Evolutionary conservation across 345 rosid species (phyloP).

Genomic region (Xanthoceras sorbifolium): DNA sequence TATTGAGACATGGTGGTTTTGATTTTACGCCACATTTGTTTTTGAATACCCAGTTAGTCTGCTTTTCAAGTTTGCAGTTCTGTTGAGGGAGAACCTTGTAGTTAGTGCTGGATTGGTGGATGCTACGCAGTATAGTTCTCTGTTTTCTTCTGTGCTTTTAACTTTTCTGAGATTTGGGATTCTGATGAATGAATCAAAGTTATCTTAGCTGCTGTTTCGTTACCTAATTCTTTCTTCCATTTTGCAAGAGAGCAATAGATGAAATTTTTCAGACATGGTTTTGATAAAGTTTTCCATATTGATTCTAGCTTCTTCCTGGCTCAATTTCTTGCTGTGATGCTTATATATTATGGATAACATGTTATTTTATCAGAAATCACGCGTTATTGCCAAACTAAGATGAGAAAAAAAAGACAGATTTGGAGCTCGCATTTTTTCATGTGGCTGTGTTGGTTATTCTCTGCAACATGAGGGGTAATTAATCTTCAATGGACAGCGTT

Average conservation of each 20-base stretch:
- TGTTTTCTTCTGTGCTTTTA: not conserved
- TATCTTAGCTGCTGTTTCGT: constrained; percentile 3
- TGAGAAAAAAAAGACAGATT: not conserved
- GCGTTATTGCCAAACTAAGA: not conserved
- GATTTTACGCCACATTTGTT: not conserved
- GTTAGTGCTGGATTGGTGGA: constrained; percentile 7
- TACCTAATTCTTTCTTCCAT: not conserved
- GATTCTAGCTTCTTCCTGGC: not conserved
- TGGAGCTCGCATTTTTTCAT: not conserved
- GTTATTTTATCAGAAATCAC: not conserved
- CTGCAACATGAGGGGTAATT: not conserved
- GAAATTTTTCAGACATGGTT: not conserved
- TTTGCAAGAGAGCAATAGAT: not conserved
- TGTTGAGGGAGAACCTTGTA: not conserved
- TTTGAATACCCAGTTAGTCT: not conserved
- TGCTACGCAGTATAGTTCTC: constrained; percentile 9
- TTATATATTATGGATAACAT: not conserved
- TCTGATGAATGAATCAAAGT: constrained; percentile 4
- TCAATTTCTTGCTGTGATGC: not conserved
- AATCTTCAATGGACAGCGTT: not conserved
- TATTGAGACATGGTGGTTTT: constrained; percentile 19
- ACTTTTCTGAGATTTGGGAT: constrained; percentile 4
- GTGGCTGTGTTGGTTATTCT: not conserved
- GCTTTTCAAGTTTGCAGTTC: not conserved
- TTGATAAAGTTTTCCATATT: not conserved